Percentiles rank a stretch among this genome's conserved stretches.
Conservation (phyloP, 2,329 filamentous ascomycete genomes). For the Nannizziopsis arthrosporioides region DNA sequence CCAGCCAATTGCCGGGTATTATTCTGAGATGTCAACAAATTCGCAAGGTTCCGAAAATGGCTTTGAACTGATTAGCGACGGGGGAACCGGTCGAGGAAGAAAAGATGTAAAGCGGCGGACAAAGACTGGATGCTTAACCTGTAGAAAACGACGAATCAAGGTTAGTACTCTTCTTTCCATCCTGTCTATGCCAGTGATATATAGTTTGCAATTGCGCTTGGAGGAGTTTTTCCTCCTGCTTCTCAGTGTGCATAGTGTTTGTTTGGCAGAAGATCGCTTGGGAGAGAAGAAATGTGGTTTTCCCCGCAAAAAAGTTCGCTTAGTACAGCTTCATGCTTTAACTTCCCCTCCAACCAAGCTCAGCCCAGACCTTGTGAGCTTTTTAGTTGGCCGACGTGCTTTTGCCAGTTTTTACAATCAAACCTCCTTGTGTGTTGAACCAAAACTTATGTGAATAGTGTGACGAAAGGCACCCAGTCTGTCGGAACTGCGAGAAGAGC, state of each 20-base stretch:
- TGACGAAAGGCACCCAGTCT: constrained; percentile 87
- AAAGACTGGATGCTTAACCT: constrained; percentile 59
- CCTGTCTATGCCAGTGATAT: neutral
- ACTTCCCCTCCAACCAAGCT: neutral
- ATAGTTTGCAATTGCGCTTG: constrained; percentile 1
- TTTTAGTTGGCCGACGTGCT: neutral
- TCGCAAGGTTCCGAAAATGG: constrained; percentile 35
- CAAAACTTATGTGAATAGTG: constrained; percentile 48
- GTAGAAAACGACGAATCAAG: constrained; percentile 60
- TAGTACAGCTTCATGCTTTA: constrained; percentile 8
- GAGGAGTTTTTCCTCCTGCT: neutral
- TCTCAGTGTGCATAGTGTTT: neutral
- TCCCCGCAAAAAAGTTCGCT: constrained; percentile 14
- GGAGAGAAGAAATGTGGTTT: neutral
- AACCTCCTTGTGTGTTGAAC: too few species aligned
- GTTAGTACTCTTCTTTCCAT: constrained; percentile 37
- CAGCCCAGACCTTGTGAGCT: neutral
- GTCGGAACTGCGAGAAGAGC: constrained; percentile 58
- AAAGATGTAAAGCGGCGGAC: constrained; percentile 67
- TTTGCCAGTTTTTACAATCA: neutral
- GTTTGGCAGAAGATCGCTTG: too few species aligned
- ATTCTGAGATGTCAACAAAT: constrained; percentile 32
- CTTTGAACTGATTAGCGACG: constrained; percentile 40
- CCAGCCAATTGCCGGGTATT: constrained; percentile 37
- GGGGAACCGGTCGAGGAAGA: constrained; percentile 45